These are phyloP conservation scores for Piloderma croceum DNA, from an alignment of 768 basidiomycete genomes.

Conservation along the genomic window DNA sequence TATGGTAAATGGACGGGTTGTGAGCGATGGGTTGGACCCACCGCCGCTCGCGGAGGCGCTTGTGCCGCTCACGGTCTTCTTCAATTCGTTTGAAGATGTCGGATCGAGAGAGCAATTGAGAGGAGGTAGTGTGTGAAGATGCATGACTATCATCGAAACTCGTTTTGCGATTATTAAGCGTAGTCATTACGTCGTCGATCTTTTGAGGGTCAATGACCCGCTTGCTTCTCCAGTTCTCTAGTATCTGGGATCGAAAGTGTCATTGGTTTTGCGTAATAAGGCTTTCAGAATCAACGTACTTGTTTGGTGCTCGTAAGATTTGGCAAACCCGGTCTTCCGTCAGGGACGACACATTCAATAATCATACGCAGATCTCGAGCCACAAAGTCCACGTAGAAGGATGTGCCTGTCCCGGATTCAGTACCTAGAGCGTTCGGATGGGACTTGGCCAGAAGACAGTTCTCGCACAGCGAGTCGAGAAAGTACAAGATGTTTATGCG, in stretches of 20 bases:
- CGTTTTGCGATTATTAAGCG: slow-evolving; percentile 45
- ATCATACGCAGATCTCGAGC: slow-evolving; percentile 73
- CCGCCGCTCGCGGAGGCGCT: slow-evolving; percentile 81
- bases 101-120: slow-evolving; percentile 42
- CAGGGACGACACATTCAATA: slow-evolving; percentile 81
- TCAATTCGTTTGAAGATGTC: slow-evolving; percentile 85
- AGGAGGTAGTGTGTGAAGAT: slow-evolving; percentile 18
- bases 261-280: background rate
- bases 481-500: slow-evolving; percentile 93
- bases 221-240: slow-evolving; percentile 88
- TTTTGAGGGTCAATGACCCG: slow-evolving; percentile 75
- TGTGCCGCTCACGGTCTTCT: slow-evolving; percentile 89
- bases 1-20: slow-evolving; percentile 35
- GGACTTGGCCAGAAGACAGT: slow-evolving; percentile 63
- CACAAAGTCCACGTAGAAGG: slow-evolving; percentile 74
- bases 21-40: slow-evolving; percentile 83
- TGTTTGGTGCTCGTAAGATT: slow-evolving; percentile 87
- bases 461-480: slow-evolving; percentile 82
- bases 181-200: slow-evolving; percentile 62
- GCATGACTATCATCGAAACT: slow-evolving; percentile 15
- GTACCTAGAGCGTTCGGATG: slow-evolving; percentile 39
- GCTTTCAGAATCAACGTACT: slow-evolving; percentile 35
- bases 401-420: slow-evolving; percentile 30
- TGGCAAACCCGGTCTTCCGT: slow-evolving; percentile 79
- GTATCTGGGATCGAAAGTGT: slow-evolving; percentile 46